phyloP scores from a whole-genome alignment of 495 filamentous ascomycete species.

The Trichoderma virens region DNA sequence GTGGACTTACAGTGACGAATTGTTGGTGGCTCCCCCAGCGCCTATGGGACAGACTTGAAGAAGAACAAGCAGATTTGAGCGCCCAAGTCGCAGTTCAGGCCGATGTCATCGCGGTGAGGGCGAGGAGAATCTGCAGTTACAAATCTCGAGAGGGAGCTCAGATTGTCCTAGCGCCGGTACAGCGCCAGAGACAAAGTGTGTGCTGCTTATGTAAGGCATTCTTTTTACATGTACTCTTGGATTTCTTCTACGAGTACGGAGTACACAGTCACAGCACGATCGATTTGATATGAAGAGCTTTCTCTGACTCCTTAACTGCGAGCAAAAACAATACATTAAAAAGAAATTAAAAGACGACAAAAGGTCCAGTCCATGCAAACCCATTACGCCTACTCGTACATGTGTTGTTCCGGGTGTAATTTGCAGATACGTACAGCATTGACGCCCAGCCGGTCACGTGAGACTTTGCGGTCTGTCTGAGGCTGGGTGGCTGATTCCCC shows the following conservation, averaged over 20 bases:
- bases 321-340: too few relatives aligned
- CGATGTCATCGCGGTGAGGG: background rate
- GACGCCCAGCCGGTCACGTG: background rate
- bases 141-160: slow-evolving; percentile 5
- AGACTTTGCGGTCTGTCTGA: background rate
- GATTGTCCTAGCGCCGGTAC: slow-evolving; percentile 5
- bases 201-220: background rate
- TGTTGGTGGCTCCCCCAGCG: background rate
- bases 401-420: too few relatives aligned
- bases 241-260: too few relatives aligned
- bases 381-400: too few relatives aligned
- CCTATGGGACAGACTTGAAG: background rate
- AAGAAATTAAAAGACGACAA: too few relatives aligned
- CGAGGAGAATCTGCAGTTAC: slow-evolving; percentile 6
- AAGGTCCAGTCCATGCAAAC: too few relatives aligned
- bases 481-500: background rate
- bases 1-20: background rate
- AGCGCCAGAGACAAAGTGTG: background rate
- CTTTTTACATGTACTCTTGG: too few relatives aligned
- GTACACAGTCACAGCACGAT: too few relatives aligned
- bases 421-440: too few relatives aligned
- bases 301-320: too few relatives aligned
- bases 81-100: slow-evolving; percentile 6
- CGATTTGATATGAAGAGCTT: too few relatives aligned
- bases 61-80: background rate